phyloP scores from a whole-genome alignment of 2,329 filamentous ascomycete species.

The Microascus cirrosus region DNA sequence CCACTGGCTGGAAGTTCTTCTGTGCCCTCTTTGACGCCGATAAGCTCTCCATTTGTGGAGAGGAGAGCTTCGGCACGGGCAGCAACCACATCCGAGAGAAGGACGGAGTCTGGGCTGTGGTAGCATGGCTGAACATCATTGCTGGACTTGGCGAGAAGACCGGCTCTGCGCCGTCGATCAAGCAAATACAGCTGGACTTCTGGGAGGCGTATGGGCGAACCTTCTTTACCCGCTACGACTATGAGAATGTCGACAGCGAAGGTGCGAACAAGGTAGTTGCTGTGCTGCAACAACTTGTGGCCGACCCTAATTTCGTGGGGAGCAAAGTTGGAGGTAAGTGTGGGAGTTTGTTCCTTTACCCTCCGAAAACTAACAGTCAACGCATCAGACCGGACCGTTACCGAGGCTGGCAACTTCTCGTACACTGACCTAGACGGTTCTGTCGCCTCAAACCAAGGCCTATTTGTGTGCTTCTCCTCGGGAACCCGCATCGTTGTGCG shows the following conservation, averaged over 20 bases:
- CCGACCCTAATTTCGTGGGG: conserved; percentile 63
- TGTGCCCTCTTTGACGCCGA: conserved; percentile 88
- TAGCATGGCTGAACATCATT: conserved; percentile 98
- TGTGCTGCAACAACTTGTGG: conserved; percentile 68
- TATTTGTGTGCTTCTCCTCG: conserved; percentile 89
- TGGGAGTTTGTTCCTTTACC: not conserved
- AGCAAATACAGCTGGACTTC: conserved; percentile 93
- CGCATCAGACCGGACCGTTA: conserved; percentile 58
- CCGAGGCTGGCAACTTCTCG: conserved; percentile 88
- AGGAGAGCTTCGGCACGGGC: conserved; percentile 96
- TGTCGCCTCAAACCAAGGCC: conserved; percentile 88
- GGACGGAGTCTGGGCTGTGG: conserved; percentile 93
- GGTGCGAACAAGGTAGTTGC: conserved; percentile 84
- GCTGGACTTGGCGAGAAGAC: conserved; percentile 81
- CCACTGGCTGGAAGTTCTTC: conserved; percentile 99
- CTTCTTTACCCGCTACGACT: conserved; percentile 99
- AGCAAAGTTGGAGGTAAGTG: conserved; percentile 59
- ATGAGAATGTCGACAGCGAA: conserved; percentile 86
- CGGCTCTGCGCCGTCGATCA: conserved; percentile 78
- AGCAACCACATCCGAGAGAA: conserved; percentile 99
- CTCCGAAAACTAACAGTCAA: not conserved
- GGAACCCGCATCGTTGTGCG: conserved; percentile 92
- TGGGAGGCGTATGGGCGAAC: conserved; percentile 93
- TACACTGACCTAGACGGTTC: conserved; percentile 99
- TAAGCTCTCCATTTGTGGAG: conserved; percentile 96